Base-by-base conservation (phyloP, 495 filamentous ascomycete genomes). In the Podospora conica region DNA sequence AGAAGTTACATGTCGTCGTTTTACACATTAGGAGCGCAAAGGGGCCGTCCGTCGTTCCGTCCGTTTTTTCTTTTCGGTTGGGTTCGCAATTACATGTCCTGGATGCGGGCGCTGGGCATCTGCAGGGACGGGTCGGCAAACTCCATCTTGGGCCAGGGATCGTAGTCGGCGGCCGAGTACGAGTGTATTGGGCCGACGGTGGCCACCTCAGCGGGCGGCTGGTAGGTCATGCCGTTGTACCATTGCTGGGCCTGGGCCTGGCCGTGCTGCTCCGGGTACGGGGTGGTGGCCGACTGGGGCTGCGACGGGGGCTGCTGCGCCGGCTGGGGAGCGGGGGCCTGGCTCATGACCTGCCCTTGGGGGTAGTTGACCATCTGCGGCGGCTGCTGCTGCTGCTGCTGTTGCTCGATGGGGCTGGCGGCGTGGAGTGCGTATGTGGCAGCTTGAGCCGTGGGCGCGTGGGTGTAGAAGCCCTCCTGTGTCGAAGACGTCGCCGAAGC, bases 21-120 rank as follows among this genome's bases (percentile, higher is more conserved):
- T 48, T 48, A 48, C 40, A 48, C 28, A 25, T 48, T 48, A 53
- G 59, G 21, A 53, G 55, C 27, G n/a, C 21, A 12, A 48, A 48
- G n/a, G 40, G 15, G 29, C 29, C 29, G 29, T 31, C 29, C 11
- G 40, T 40, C 40, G 40, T 48, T 48, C 18, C 18, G 33, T 18
- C 11, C 28, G 9, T 10, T 6, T 11, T 21, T 27, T 21, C 9
- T 55, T 29, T 64, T 48, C n/a, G 40, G 15, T 48, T 48, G 40
- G 15, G 18, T 48, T 48, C 15, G 40, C n/a, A 18, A 3, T 74
- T 71, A 82, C 72, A 84, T 75, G 54, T 70, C 76, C 62, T 80
- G 76, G 58, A 84, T 78, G 31, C 82, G 73, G 4, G 71, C 74
- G 68, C 80, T 82, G 10, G 82, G 82, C 74, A 84, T 72, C 63